Base-by-base conservation (phyloP, 441 rosid genomes). In the Capsella rubella region DNA sequence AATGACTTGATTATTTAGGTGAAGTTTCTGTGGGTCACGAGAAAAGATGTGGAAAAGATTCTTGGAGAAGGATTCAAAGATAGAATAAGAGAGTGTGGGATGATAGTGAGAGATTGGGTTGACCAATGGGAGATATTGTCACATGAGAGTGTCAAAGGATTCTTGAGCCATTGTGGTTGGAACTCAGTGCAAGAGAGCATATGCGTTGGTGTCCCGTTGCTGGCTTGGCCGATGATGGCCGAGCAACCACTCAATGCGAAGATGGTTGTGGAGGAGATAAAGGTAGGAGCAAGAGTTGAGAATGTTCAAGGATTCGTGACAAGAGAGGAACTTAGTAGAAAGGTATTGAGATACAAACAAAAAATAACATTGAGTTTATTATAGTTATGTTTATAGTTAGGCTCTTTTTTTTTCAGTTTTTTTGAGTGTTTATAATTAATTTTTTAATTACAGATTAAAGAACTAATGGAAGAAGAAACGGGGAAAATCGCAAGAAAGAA, bases 141-240 rank as follows among this genome's bases (percentile, higher is more conserved):
- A 68, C 97, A 90, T 78, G 72, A 31, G n/a, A 78, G 89, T 49
- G 83, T 90, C 10, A 8, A 72, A 80, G 93, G 95, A 16, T 86
- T 85, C 40, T 43, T 90, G 65, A 90, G 92, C 40, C 97, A 93
- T 59, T 90, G 98, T 25, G 98, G 95, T 13, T 89, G 95, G 98
- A 93, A 90, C 62, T 90, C 97, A 4, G 80, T 80, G 1, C 49
- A 84, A 61, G 98, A 89, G 78, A 88, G 91, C 71, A 73, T 90
- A 49, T 81, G 90, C 14, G 86, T 83, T 0, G 92, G 88, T 6
- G 89, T 88, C 18, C 93, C 97, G 0, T 71, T 90, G 13, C 77
- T 90, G 1, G 95, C 87, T 10, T 90, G 95, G 97, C 95, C 95
- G 0, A 75, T 87, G 91, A 77, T 83, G 86, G 98, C 92, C 0